A percentile compares a stretch with the other conserved stretches of the same genome.
These are phyloP conservation scores for Hygrophorus pudorinus DNA, from an alignment of 768 basidiomycete species.

Conservation along the genomic window DNA sequence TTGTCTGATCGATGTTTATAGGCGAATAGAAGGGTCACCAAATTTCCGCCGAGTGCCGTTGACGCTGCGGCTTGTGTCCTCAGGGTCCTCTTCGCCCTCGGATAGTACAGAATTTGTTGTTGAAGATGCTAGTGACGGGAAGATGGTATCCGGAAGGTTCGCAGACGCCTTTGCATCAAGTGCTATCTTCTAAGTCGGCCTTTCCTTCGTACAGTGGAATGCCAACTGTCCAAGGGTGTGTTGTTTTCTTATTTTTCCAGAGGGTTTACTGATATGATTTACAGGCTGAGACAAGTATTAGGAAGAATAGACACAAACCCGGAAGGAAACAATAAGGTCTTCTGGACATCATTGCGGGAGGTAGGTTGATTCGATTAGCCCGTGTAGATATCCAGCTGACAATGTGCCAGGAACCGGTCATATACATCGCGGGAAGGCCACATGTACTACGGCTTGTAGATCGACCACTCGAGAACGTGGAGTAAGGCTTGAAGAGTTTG, in stretches of 20 bases:
- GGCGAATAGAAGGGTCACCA: constrained; percentile 87
- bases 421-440: constrained; percentile 79
- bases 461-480: constrained; percentile 87
- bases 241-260: not conserved
- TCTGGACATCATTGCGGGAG: constrained; percentile 95
- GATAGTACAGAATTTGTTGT: constrained; percentile 28
- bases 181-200: not conserved
- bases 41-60: constrained; percentile 85
- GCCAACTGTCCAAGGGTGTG: constrained; percentile 85
- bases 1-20: not conserved
- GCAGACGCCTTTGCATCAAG: constrained; percentile 10
- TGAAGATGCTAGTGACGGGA: constrained; percentile 29
- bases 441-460: constrained; percentile 86
- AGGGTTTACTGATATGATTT: not conserved
- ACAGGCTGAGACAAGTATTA: constrained; percentile 69
- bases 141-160: constrained; percentile 74
- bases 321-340: constrained; percentile 62
- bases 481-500: constrained; percentile 44
- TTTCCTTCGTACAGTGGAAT: constrained; percentile 57
- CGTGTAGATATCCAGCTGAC: constrained; percentile 4
- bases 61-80: constrained; percentile 30
- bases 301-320: constrained; percentile 72
- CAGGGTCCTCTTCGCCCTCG: constrained; percentile 18
- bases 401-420: constrained; percentile 72
- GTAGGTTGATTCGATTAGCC: constrained; percentile 24